phyloP scores from a whole-genome alignment of 192 early-diverging fungal genomes.

The Gaertneriomyces sp. region DNA sequence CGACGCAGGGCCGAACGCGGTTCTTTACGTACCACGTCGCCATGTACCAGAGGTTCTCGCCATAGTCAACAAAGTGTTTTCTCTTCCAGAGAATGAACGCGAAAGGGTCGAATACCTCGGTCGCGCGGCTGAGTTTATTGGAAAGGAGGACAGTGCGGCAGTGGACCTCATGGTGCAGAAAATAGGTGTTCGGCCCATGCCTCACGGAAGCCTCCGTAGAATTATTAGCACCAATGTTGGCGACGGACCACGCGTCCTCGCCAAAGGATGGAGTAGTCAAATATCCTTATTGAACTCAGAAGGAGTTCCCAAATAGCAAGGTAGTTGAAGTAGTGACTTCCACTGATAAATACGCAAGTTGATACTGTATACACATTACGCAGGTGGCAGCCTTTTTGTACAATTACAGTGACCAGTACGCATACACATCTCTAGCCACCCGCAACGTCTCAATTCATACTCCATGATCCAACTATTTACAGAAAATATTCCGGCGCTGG shows the following conservation, averaged over 20 bases:
- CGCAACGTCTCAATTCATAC: no score
- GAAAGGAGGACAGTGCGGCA: slow-evolving; percentile 51
- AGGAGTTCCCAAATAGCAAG: slow-evolving; percentile 53
- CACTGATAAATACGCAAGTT: background rate
- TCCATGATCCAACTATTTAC: slow-evolving; percentile 38
- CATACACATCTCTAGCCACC: no score
- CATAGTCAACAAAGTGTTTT: slow-evolving; percentile 84
- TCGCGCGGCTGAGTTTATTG: slow-evolving; percentile 34
- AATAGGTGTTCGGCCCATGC: slow-evolving; percentile 26
- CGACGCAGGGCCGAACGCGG: slow-evolving; percentile 98
- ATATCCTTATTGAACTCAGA: slow-evolving; percentile 58
- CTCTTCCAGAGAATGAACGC: slow-evolving; percentile 32
- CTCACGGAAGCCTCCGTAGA: slow-evolving; percentile 71
- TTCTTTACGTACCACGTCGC: slow-evolving; percentile 81
- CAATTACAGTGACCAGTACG: no score
- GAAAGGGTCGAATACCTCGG: slow-evolving; percentile 45
- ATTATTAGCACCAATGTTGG: slow-evolving; percentile 89
- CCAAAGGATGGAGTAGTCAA: slow-evolving; percentile 30
- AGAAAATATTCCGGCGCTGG: slow-evolving; percentile 92
- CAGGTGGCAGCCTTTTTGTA: background rate
- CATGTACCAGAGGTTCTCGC: slow-evolving; percentile 83
- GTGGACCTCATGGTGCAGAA: slow-evolving; percentile 40
- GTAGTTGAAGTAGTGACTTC: background rate
- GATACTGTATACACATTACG: background rate
- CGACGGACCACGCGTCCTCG: slow-evolving; percentile 87